Conservation (phyloP, 108 stramenopile species). For the Nannochloropsis gaditana region DNA sequence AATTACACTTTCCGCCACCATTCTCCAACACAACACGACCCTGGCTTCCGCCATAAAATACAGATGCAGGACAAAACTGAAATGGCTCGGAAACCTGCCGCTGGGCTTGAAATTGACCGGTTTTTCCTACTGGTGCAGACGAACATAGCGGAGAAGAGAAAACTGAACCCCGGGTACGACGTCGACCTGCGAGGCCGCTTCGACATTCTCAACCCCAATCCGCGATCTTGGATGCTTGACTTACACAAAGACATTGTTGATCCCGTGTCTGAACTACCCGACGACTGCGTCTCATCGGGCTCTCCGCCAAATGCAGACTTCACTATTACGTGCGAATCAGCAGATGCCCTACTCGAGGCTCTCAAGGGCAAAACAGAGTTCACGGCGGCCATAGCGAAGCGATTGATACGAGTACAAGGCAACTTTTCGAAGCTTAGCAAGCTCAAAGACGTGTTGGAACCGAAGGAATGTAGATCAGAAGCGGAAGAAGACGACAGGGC, state of each 20-base stretch:
- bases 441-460: not conserved
- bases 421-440: slow-evolving; percentile 6
- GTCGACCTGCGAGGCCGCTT: not conserved
- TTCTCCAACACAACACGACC: no score
- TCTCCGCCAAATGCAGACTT: not conserved
- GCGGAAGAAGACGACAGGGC: not conserved
- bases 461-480: not conserved
- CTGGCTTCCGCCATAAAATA: no score
- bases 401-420: not conserved
- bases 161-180: not conserved
- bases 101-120: not conserved
- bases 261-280: not conserved
- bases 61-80: no score
- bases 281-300: not conserved
- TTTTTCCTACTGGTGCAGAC: slow-evolving; percentile 11
- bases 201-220: not conserved
- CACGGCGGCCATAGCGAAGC: not conserved
- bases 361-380: slow-evolving; percentile 1
- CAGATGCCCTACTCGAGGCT: not conserved
- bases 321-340: slow-evolving; percentile 5
- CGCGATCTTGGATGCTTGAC: slow-evolving; percentile 7
- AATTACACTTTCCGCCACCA: no score
- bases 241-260: not conserved
- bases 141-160: not conserved
- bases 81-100: no score